Percentiles rank a stretch among this genome's conserved stretches.
phyloP scores from a whole-genome alignment of 306 rosid genomes.

The Argentina anserina region DNA sequence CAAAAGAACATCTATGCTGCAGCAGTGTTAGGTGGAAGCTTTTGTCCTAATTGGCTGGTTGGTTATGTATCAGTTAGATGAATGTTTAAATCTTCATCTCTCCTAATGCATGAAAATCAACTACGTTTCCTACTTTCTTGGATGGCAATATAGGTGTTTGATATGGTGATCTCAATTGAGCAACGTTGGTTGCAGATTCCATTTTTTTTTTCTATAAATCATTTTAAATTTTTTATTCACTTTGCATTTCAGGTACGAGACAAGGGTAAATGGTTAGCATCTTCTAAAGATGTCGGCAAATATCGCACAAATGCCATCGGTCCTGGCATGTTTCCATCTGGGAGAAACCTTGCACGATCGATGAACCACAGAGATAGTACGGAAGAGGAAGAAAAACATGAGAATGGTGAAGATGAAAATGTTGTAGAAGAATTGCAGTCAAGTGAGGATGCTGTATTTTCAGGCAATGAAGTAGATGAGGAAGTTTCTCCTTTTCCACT shows the following conservation, averaged over 20 bases:
- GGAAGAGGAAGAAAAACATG: conserved; percentile 37
- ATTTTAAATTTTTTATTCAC: not conserved
- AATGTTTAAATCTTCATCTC: not conserved
- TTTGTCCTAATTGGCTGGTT: not conserved
- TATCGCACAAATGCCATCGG: conserved; percentile 49
- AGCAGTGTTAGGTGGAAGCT: not conserved
- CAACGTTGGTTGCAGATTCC: not conserved
- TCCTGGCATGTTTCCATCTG: conserved; percentile 91
- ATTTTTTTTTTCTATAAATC: not conserved
- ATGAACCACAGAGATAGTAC: conserved; percentile 23
- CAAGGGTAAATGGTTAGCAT: conserved; percentile 67
- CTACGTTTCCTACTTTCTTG: not conserved
- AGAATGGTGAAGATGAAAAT: conserved; percentile 35
- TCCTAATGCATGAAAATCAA: not conserved
- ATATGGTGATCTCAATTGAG: not conserved
- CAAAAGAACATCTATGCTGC: not conserved
- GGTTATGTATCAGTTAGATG: not conserved
- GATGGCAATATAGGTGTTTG: no score
- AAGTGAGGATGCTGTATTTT: conserved; percentile 27
- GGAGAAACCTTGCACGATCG: conserved; percentile 40
- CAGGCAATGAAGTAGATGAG: conserved; percentile 46
- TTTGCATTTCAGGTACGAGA: conserved; percentile 67
- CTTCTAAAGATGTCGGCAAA: conserved; percentile 65
- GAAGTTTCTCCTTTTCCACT: conserved; percentile 73
- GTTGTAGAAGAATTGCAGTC: conserved; percentile 39